Conservation (phyloP, 164 flowering plant genomes). For the Stephania yunnanensis region DNA sequence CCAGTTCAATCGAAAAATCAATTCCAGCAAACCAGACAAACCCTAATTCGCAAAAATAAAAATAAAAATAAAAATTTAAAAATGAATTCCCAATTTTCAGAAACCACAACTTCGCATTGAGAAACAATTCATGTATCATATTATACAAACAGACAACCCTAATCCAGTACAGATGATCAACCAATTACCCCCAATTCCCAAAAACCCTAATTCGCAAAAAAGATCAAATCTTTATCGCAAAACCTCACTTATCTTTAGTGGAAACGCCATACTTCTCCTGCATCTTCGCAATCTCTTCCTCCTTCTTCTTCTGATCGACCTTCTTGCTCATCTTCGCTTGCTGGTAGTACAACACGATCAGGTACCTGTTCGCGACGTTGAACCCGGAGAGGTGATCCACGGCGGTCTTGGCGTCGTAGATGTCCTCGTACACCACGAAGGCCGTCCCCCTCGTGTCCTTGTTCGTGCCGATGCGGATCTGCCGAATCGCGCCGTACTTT, state of each 20-base stretch:
- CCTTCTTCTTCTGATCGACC: slow-evolving; percentile 92
- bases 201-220: not conserved
- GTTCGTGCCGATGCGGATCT: slow-evolving; percentile 77
- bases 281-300: slow-evolving; percentile 72
- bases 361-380: slow-evolving; percentile 90
- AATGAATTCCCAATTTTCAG: not conserved
- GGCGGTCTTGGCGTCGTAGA: slow-evolving; percentile 95
- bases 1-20: no score
- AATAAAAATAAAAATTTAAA: not conserved
- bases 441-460: slow-evolving; percentile 96
- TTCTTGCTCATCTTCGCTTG: slow-evolving; percentile 97
- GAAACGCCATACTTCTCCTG: slow-evolving; percentile 97
- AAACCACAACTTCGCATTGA: not conserved
- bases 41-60: no score
- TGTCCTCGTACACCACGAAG: slow-evolving; percentile 95
- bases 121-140: not conserved
- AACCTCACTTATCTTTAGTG: slow-evolving; percentile 59
- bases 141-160: not conserved
- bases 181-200: not conserved
- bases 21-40: no score
- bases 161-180: not conserved
- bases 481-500: slow-evolving; percentile 93
- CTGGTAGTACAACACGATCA: slow-evolving; percentile 91
- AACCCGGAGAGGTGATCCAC: slow-evolving; percentile 95
- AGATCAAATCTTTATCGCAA: no score